Evolutionary conservation across 495 filamentous ascomycete species (phyloP), one percentile per base, ranked within the genome.

Genomic region (Penicillium tannophilum): DNA sequence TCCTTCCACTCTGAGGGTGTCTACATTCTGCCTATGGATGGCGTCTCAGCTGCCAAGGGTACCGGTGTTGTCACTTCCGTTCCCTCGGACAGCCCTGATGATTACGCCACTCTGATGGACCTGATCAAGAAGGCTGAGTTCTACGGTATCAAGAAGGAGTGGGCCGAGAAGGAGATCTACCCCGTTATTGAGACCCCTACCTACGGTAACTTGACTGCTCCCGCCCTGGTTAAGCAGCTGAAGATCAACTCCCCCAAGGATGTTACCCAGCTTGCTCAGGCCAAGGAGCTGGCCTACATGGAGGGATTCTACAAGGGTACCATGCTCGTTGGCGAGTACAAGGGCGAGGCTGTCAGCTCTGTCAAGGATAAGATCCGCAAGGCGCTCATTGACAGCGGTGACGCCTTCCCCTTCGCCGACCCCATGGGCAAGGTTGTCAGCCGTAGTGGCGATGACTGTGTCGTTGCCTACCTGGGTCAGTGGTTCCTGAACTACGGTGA

Each of bases 161-260:
- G 94, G 94, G 93, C 87, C 4, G 87, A 94, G 66, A 76, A 94
- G 44, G 91, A 96, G 55, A 92, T 97, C 56, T 57, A 86, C 50
- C 90, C 93, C 44, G 88, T 98, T 60, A 97, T 98, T 59, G 81
- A 91, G 33, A 98, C 94, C 9, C 93, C 93, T 2, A 86, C 86
- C 16, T 97, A 94, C 66, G 93, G 90, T 36, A 86, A 96, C 69
- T 77, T 94, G 56, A 86, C 90, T 35, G 94, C 94, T 5, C 85
- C 87, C 56, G 84, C 86, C 53, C 78, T 98, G 45, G 90, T 96
- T 44, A 90, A 97, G 77, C 85, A 93, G 70, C 80, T 97, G 66
- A 98, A 98, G 81, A 98, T 98, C 71, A 87, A 89, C 64, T 96
- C 92, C 6, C 93, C 94, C 54, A 98, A 97, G 74, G 94, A 98